Conservation (phyloP, 2,329 filamentous ascomycete genomes). For the Hypocrella siamensis region DNA sequence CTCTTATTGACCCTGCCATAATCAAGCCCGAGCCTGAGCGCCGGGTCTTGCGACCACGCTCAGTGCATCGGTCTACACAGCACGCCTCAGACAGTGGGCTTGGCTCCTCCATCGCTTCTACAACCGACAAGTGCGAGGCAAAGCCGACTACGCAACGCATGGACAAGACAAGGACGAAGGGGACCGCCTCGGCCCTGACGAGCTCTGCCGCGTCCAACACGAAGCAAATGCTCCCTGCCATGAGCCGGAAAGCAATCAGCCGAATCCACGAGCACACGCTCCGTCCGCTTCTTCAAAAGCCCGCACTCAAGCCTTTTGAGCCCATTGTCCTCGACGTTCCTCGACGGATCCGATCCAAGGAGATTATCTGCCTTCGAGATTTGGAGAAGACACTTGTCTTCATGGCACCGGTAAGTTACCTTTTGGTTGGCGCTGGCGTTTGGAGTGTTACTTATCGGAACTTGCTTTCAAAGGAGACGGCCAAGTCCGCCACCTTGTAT, state of each 20-base stretch:
- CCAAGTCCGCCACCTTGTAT: conserved; percentile 56
- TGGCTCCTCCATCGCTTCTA: conserved; percentile 62
- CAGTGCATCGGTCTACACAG: conserved; percentile 41
- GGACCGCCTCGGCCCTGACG: conserved; percentile 41
- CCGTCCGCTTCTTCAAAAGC: conserved; percentile 59
- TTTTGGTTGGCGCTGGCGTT: conserved; percentile 36
- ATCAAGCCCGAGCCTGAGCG: conserved; percentile 25
- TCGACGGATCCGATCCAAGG: conserved; percentile 62
- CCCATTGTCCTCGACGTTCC: conserved; percentile 65
- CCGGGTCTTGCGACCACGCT: conserved; percentile 36
- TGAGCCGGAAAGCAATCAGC: conserved; percentile 55
- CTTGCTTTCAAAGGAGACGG: conserved; percentile 61
- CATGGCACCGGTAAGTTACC: conserved; percentile 79
- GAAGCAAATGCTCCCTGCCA: conserved; percentile 35
- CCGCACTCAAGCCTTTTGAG: conserved; percentile 64
- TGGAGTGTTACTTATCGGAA: conserved; percentile 53
- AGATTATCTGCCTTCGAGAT: conserved; percentile 83
- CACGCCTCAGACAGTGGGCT: conserved; percentile 79
- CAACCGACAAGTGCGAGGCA: conserved; percentile 31
- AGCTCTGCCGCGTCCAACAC: conserved; percentile 37
- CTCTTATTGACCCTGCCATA: conserved; percentile 35
- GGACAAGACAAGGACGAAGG: conserved; percentile 17
- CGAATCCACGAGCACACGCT: conserved; percentile 71
- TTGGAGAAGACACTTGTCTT: conserved; percentile 88
- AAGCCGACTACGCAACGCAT: conserved; percentile 13